Percentiles rank a stretch among this genome's conserved stretches.
Evolutionary conservation across 1,284 basidiomycete species (phyloP).

Genomic region (Phlebopus sp.): DNA sequence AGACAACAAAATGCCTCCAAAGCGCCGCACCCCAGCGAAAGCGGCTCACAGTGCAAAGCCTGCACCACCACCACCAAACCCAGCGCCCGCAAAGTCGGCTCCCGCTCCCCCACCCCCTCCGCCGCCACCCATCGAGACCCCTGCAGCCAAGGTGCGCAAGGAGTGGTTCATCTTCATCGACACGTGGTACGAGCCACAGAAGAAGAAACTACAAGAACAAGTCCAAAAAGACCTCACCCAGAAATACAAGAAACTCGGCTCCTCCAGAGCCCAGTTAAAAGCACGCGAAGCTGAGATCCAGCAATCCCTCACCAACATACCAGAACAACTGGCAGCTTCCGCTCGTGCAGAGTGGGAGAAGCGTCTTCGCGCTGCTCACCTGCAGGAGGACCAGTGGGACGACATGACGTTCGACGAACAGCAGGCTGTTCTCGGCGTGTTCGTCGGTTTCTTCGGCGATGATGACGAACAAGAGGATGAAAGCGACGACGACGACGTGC

Average conservation of each 20-base stretch:
- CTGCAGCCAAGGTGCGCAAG: constrained; percentile 26
- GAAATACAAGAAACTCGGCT: constrained; percentile 31
- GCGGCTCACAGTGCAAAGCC: constrained; percentile 11
- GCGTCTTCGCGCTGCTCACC: constrained; percentile 29
- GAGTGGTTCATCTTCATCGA: constrained; percentile 28
- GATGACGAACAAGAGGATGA: constrained; percentile 33
- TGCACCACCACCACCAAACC: constrained; percentile 11
- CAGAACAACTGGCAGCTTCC: constrained; percentile 25
- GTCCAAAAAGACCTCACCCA: constrained; percentile 28
- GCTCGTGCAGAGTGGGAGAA: constrained; percentile 32
- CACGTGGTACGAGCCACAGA: constrained; percentile 31
- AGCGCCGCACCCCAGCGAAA: constrained; percentile 26
- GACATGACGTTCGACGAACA: constrained; percentile 32
- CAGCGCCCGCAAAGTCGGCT: constrained; percentile 9
- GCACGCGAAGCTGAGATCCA: constrained; percentile 29
- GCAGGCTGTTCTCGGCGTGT: constrained; percentile 38
- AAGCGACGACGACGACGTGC: constrained; percentile 8
- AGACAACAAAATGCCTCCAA: constrained; percentile 32
- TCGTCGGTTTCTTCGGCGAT: constrained; percentile 39
- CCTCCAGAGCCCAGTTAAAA: constrained; percentile 26
- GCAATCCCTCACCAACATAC: constrained; percentile 22
- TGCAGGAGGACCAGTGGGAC: constrained; percentile 30
- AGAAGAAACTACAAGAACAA: constrained; percentile 28
- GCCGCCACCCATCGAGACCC: constrained; percentile 9
- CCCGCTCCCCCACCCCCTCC: constrained; percentile 14